These are phyloP conservation scores for Prunus padus DNA, from an alignment of 306 rosid genomes.

Conservation along the genomic window DNA sequence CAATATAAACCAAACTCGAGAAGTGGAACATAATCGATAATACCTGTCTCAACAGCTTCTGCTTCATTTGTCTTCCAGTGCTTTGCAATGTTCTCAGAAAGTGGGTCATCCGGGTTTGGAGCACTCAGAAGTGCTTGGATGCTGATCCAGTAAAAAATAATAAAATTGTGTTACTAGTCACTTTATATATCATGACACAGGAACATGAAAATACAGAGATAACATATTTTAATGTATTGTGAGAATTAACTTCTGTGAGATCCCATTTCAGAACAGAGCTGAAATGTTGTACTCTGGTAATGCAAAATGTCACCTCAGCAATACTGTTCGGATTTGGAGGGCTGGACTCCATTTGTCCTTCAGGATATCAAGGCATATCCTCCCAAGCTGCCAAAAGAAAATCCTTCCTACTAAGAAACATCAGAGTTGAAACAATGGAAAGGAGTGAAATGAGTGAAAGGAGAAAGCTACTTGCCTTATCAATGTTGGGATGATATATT, in stretches of 20 bases:
- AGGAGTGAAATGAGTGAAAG: constrained; percentile 7
- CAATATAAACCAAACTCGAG: neutral
- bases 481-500: constrained; percentile 46
- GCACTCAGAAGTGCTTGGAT: constrained; percentile 88
- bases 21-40: neutral
- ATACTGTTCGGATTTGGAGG: constrained; percentile 37
- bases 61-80: constrained; percentile 77
- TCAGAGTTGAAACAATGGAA: neutral
- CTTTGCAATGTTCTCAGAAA: constrained; percentile 85
- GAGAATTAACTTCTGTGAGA: neutral
- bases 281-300: neutral
- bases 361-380: constrained; percentile 38
- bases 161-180: neutral
- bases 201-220: neutral
- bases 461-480: constrained; percentile 30
- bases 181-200: neutral
- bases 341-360: constrained; percentile 44
- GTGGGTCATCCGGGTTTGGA: constrained; percentile 89
- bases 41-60: constrained; percentile 88
- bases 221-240: neutral
- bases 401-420: constrained; percentile 7
- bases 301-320: constrained; percentile 30
- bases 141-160: constrained; percentile 27
- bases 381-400: constrained; percentile 30
- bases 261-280: neutral